These are phyloP conservation scores for Butyriboletus loyo DNA, from an alignment of 768 basidiomycete species.

Conservation along the genomic window DNA sequence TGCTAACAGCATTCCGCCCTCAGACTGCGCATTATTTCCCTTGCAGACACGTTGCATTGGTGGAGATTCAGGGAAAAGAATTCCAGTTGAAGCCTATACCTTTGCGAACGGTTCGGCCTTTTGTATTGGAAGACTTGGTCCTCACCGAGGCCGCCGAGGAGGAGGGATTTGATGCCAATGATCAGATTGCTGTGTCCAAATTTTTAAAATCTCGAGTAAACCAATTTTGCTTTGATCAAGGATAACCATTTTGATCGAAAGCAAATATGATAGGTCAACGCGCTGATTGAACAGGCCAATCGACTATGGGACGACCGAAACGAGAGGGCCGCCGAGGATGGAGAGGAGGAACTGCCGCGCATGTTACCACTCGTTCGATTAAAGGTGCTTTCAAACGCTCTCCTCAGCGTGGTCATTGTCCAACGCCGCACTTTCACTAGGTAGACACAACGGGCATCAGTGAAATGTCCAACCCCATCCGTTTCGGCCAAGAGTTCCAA, in stretches of 20 bases:
- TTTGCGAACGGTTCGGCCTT: conserved; percentile 89
- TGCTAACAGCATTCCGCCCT: not conserved
- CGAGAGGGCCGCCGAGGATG: conserved; percentile 49
- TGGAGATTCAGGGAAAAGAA: conserved; percentile 84
- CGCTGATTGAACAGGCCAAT: conserved; percentile 76
- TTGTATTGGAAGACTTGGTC: conserved; percentile 80
- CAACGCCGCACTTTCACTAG: conserved; percentile 31
- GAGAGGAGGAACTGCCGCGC: conserved; percentile 55
- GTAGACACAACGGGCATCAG: conserved; percentile 90
- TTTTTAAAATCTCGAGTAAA: conserved; percentile 70
- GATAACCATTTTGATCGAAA: not conserved
- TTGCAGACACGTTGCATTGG: conserved; percentile 82
- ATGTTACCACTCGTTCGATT: conserved; percentile 89
- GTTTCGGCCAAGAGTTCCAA: conserved; percentile 94
- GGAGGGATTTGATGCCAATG: conserved; percentile 69
- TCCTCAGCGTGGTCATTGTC: not conserved
- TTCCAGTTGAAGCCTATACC: conserved; percentile 85
- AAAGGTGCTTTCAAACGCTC: conserved; percentile 47
- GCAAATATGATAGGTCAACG: conserved; percentile 55
- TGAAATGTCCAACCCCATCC: conserved; percentile 92
- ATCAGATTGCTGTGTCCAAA: conserved; percentile 80
- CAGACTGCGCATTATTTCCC: not conserved
- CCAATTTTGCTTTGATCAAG: not conserved
- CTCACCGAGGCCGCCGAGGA: conserved; percentile 78
- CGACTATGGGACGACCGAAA: conserved; percentile 25